phyloP scores from a whole-genome alignment of 768 basidiomycete species.

The Hypholoma sublateritium region DNA sequence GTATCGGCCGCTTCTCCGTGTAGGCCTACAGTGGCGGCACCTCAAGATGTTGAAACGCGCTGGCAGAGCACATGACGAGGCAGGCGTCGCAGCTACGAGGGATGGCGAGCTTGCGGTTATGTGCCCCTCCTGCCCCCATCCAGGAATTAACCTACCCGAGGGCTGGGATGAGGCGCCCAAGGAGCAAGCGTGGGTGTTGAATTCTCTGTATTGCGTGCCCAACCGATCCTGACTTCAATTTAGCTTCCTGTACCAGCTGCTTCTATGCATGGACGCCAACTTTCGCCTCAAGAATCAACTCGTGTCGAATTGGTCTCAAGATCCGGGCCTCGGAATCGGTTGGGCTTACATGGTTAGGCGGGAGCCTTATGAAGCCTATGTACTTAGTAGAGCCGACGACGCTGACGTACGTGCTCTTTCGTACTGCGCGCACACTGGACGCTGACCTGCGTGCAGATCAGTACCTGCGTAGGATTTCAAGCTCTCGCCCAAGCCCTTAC shows the following conservation, averaged over 20 bases:
- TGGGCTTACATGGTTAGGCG: slow-evolving; percentile 12
- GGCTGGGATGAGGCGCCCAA: slow-evolving; percentile 15
- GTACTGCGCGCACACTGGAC: too few relatives aligned
- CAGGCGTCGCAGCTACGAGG: slow-evolving; percentile 16
- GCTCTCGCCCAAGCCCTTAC: slow-evolving; percentile 10
- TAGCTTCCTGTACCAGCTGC: slow-evolving; percentile 4
- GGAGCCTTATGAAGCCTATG: slow-evolving; percentile 8
- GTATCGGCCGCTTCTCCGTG: not conserved
- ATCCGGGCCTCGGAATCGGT: slow-evolving; percentile 9
- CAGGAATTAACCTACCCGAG: slow-evolving; percentile 26
- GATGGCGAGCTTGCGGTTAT: slow-evolving; percentile 25
- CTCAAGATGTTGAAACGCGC: slow-evolving; percentile 25
- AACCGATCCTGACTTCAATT: not conserved
- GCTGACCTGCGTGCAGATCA: slow-evolving; percentile 1
- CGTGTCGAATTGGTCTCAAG: slow-evolving; percentile 12
- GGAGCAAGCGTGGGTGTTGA: not conserved
- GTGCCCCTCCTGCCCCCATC: slow-evolving; percentile 36
- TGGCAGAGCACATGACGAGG: slow-evolving; percentile 20
- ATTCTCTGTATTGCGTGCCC: not conserved
- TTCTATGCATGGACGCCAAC: slow-evolving; percentile 10
- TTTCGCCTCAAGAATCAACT: slow-evolving; percentile 15
- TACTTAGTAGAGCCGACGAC: slow-evolving; percentile 5
- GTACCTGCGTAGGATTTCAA: slow-evolving; percentile 15
- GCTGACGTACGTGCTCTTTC: slow-evolving; percentile 5
- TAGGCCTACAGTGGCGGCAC: slow-evolving; percentile 21